Base-by-base conservation (phyloP, 805 yeast species). In the Lachancea quebecensis region DNA sequence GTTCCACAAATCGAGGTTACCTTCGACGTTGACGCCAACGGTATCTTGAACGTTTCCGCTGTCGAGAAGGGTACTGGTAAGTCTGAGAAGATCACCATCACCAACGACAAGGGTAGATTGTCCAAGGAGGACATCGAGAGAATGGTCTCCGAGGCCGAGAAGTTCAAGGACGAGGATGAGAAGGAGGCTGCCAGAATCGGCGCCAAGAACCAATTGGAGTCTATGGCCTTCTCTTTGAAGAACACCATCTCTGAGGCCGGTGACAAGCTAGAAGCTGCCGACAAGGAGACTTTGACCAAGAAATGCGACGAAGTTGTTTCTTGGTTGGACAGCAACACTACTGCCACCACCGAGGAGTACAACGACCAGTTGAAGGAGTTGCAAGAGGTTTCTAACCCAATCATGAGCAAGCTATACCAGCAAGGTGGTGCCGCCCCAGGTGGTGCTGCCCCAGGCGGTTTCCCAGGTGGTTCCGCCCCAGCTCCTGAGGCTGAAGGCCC, bases 41-140 rank as follows among this genome's bases (percentile, higher is more conserved):
- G 97, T 78, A 90, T 90, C 73, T 78, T 90, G 76, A 90, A 90
- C 73, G 97, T 90, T 50, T 83, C 95, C 60, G 98, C 98, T 50
- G 82, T 90, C 61, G 98, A 90, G 78, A 91, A 91, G 83, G 96
- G 96, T 77, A 91, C 98, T 58, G 98, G 98, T 78, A 90, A 90
- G 80, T 74, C 95, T 60, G 86, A 82, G 75, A 84, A 91, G 85
- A 90, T 90, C 68, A 90, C 98, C 69, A 90, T 90, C 71, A 90
- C 96, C 73, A 90, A 91, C 79, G 97, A 90, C 73, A 90, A 89
- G 80, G 98, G 98, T 74, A 90, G 97, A 81, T 81, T 90, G 68
- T 86, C 96, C 53, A 87, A 89, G 82, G 96, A 90, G 70, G 97
- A 90, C 67, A 90, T 90, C 61, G 98, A 90, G 75, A 85, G 91